Base-by-base conservation (phyloP, 2,329 filamentous ascomycete genomes). In the Cordyceps militaris region DNA sequence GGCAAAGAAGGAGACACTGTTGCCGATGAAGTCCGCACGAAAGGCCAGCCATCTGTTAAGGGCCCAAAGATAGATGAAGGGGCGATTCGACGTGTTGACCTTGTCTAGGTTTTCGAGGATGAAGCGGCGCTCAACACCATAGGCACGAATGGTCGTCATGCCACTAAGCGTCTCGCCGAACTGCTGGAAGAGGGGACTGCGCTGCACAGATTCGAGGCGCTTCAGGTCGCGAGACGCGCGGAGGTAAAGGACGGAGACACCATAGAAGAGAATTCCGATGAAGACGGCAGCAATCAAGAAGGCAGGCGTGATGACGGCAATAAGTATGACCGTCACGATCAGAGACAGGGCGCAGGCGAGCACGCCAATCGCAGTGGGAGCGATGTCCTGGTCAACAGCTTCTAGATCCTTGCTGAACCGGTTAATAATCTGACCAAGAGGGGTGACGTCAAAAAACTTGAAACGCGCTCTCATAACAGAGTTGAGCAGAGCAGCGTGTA, bases 351-450 rank as follows among this genome's bases (percentile, higher is more conserved):
- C 80, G 64, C 82, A 87, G n/a, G 77, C 79, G 72, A 87, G 82
- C 54, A 87, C 81, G 56, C 84, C 83, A 64, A 97, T 92, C 23
- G 94, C 93, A 42, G 95, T 86, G 2, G 92, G 91, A 0, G 94
- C 92, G 59, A 99, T 89, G 71, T 99, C 94, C 70, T 99, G 94
- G 64, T 99, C 94, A 21, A 99, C 81, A 11, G 91, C 86, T 70
- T 99, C 92, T 14, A 99, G 83, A 70, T 99, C 94, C 73, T 97
- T 97, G 70, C 93, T 97, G 75, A 99, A 99, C 21, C 94, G 85
- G 73, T 99, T 99, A 87, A 97, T 97, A 66, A 99, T 80, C 72
- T 97, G 93, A 13, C 94, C 94, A 0, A 97, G 82, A 2, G 94
- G 94, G 0, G 94, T 99, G 1, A 93, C 88, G 67, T 99, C 94